Evolutionary conservation across 495 filamentous ascomycete species (phyloP).

Genomic region (Xylaria venustula): DNA sequence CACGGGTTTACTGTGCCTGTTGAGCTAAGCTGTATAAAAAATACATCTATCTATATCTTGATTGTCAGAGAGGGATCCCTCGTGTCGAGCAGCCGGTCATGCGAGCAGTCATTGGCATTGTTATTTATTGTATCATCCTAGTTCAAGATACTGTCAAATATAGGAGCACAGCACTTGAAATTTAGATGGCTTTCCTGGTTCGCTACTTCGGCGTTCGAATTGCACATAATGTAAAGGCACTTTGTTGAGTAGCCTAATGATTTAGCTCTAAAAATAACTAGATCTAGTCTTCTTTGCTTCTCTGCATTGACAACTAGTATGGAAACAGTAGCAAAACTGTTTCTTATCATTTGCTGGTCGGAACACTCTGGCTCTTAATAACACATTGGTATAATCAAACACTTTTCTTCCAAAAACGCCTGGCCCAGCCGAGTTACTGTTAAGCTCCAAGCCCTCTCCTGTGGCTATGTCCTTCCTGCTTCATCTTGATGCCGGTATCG

Average conservation of each 20-base stretch:
- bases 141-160: background rate
- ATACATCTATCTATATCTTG: background rate
- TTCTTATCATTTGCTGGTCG: background rate
- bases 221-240: too few relatives aligned
- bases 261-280: too few relatives aligned
- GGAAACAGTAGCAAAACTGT: too few relatives aligned
- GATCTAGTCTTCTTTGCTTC: background rate
- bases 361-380: background rate
- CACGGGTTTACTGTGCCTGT: too few relatives aligned
- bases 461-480: constrained; percentile 51
- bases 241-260: too few relatives aligned
- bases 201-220: background rate
- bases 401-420: constrained; percentile 19
- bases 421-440: constrained; percentile 17
- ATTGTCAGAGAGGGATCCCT: constrained; percentile 1
- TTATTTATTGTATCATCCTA: background rate
- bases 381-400: constrained; percentile 19
- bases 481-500: constrained; percentile 56
- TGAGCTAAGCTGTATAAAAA: background rate
- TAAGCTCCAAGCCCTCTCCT: constrained; percentile 55
- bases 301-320: too few relatives aligned
- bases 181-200: background rate
- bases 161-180: background rate
- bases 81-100: background rate
- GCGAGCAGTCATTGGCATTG: background rate